A percentile compares a stretch with the other conserved stretches of the same genome.
These are phyloP conservation scores for Pistacia vera DNA, from an alignment of 345 rosid genomes.

Conservation along the genomic window DNA sequence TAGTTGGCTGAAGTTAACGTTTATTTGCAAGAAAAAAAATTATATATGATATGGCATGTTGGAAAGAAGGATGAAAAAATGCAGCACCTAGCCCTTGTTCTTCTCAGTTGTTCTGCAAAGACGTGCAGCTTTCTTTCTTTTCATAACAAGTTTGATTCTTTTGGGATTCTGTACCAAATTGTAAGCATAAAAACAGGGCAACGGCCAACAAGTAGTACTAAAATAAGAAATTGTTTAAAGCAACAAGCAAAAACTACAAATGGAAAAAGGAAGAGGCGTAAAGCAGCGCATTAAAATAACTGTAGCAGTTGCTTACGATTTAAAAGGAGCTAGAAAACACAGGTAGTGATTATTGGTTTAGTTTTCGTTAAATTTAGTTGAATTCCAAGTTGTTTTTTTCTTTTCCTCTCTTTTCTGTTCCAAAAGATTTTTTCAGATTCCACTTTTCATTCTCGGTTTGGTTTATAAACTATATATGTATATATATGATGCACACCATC, in stretches of 20 bases:
- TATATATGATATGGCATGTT: too few relatives aligned
- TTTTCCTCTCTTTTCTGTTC: neutral
- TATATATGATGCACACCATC: too few relatives aligned
- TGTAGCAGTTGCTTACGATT: neutral
- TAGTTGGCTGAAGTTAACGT: neutral
- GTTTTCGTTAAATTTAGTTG: neutral
- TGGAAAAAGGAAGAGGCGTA: neutral
- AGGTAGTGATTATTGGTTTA: neutral
- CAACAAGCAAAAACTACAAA: neutral
- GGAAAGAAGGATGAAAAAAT: neutral
- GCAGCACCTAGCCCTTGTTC: neutral
- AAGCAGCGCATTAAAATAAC: neutral
- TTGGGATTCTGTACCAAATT: neutral
- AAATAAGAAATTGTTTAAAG: neutral
- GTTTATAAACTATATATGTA: neutral
- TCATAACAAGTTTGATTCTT: neutral
- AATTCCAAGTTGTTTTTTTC: neutral
- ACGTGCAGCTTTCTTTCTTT: conserved; percentile 14
- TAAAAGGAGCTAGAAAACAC: neutral
- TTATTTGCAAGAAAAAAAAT: neutral
- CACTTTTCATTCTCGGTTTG: too few relatives aligned
- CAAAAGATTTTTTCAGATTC: conserved; percentile 8
- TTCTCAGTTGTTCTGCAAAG: neutral
- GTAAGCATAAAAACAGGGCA: neutral
- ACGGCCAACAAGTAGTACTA: neutral